Conservation (phyloP, 352 stramenopile species). For the Pythium vanterpoolii region DNA sequence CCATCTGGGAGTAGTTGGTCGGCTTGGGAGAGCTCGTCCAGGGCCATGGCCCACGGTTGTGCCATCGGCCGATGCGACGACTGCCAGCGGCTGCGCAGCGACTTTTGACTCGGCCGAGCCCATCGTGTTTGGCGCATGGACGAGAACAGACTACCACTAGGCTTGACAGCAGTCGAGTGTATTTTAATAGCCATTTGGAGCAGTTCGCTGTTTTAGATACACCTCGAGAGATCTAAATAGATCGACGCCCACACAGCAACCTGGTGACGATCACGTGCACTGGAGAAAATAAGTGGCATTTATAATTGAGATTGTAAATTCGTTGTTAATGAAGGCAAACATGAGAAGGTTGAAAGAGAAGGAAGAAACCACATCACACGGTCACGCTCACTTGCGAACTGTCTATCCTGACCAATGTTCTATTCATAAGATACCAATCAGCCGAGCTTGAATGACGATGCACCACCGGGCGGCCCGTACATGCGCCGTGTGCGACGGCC, state of each 20-base stretch:
- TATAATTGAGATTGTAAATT: neutral
- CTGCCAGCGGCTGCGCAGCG: conserved; percentile 33
- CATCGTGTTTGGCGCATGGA: conserved; percentile 20
- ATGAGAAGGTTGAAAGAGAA: neutral
- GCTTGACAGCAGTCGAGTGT: neutral
- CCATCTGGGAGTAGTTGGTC: neutral
- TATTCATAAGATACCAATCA: conserved; percentile 7
- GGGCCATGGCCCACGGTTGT: neutral
- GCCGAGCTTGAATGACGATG: conserved; percentile 48
- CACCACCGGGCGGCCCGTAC: conserved; percentile 34
- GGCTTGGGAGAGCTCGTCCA: neutral
- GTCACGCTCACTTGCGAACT: neutral
- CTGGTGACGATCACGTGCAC: too few species aligned
- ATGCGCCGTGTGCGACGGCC: conserved; percentile 43
- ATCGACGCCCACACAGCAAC: neutral
- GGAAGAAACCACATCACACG: neutral
- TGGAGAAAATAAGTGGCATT: neutral
- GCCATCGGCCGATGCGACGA: neutral
- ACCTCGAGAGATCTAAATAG: neutral
- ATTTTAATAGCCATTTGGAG: neutral
- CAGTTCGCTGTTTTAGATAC: neutral
- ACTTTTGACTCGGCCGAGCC: conserved; percentile 45
- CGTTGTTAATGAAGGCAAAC: neutral
- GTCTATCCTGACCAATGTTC: neutral
- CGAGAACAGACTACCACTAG: neutral